Conservation (phyloP, 495 filamentous ascomycete genomes). For the Penicillium robsamsonii region DNA sequence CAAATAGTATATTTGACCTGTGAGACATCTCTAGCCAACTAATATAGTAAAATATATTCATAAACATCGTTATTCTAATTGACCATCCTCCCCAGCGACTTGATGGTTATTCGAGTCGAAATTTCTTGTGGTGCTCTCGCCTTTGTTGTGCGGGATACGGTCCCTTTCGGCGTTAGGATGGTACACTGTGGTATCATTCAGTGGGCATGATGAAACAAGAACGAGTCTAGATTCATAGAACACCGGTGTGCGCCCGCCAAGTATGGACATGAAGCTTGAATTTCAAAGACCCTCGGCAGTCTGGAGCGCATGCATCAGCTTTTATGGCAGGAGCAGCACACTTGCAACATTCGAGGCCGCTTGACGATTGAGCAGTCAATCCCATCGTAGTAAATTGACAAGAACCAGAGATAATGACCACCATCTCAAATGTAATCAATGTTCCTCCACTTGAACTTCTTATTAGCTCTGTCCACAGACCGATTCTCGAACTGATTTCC, state of each 20-base stretch:
- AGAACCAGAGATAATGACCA: not conserved
- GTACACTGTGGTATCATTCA: not conserved
- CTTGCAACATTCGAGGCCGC: not conserved
- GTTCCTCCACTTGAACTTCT: constrained; percentile 82
- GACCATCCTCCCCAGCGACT: not conserved
- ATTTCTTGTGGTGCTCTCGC: not conserved
- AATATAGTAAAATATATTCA: not conserved
- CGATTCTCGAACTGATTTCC: constrained; percentile 83
- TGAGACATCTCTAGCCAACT: not conserved
- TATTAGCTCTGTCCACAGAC: constrained; percentile 79
- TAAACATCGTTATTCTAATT: not conserved
- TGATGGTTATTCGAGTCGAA: not conserved
- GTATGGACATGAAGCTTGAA: not conserved
- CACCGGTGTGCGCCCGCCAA: not conserved
- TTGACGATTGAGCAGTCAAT: not conserved
- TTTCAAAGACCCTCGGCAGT: not conserved
- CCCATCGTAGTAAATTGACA: not conserved
- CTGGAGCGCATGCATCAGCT: too few species aligned
- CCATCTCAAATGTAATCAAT: constrained; percentile 59
- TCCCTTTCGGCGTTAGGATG: not conserved
- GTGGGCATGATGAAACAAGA: not conserved
- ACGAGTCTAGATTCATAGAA: not conserved
- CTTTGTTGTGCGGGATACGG: not conserved
- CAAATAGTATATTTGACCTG: not conserved
- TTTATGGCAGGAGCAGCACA: too few species aligned